phyloP scores from a whole-genome alignment of 805 yeast species.

The Brettanomyces custersianus region DNA sequence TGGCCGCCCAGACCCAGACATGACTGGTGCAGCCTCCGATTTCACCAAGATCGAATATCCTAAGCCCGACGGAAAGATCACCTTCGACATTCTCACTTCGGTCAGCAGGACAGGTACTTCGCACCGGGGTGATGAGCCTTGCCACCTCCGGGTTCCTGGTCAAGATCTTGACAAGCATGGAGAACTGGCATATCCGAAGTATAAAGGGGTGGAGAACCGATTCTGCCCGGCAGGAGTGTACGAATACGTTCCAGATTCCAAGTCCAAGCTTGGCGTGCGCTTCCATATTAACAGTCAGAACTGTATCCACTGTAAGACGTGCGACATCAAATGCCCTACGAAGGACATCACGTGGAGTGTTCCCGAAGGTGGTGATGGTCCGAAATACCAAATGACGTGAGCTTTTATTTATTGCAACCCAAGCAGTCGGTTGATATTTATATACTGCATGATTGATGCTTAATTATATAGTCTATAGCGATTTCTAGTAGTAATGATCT shows the following conservation, averaged over 20 bases:
- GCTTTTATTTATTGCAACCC: too few relatives aligned
- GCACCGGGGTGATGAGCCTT: conserved; percentile 89
- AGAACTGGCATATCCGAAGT: conserved; percentile 58
- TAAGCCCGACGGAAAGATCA: conserved; percentile 88
- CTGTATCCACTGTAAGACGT: conserved; percentile 97
- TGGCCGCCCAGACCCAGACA: conserved; percentile 58
- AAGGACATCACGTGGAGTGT: conserved; percentile 94
- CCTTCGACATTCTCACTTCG: conserved; percentile 89
- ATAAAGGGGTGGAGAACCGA: conserved; percentile 78
- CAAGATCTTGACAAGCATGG: conserved; percentile 65
- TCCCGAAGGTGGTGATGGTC: conserved; percentile 99
- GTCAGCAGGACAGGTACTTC: conserved; percentile 94
- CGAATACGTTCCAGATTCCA: conserved; percentile 70
- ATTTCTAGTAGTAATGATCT: not conserved
- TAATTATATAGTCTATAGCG: not conserved
- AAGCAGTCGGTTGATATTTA: not conserved
- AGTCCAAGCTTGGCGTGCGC: conserved; percentile 51
- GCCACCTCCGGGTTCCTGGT: conserved; percentile 67
- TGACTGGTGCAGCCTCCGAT: conserved; percentile 59
- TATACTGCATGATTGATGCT: not conserved
- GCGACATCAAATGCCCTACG: conserved; percentile 93
- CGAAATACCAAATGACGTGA: conserved; percentile 78
- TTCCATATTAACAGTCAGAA: conserved; percentile 95
- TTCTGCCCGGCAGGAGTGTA: conserved; percentile 99
- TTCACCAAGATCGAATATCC: conserved; percentile 77